Conservation (phyloP, 2,329 filamentous ascomycete genomes). For the Aspergillus oerlinghausenensis region DNA sequence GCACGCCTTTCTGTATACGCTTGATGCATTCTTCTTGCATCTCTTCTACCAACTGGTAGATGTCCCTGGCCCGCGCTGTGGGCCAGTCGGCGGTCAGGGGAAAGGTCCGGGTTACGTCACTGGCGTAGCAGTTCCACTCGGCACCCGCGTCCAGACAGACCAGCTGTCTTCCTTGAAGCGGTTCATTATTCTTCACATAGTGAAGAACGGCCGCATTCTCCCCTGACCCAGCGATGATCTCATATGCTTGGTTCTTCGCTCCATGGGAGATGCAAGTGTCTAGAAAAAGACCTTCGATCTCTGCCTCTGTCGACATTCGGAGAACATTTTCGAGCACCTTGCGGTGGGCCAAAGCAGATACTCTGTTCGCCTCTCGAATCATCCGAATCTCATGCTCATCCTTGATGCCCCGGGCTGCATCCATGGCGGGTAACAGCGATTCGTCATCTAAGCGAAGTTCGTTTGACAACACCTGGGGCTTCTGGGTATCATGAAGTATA, state of each 20-base stretch:
- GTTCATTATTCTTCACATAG: conserved; percentile 74
- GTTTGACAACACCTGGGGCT: conserved; percentile 19
- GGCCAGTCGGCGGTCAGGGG: conserved; percentile 64
- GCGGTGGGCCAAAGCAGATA: conserved; percentile 64
- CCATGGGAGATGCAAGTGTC: conserved; percentile 70
- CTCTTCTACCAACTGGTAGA: conserved; percentile 77
- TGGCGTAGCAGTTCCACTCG: conserved; percentile 69
- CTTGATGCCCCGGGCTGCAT: conserved; percentile 66
- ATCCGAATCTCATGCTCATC: conserved; percentile 70
- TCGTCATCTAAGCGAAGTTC: conserved; percentile 24
- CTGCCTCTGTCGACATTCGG: conserved; percentile 68
- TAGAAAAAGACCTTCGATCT: conserved; percentile 77
- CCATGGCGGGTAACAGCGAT: conserved; percentile 51
- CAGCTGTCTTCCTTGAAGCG: conserved; percentile 67
- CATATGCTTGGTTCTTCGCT: conserved; percentile 79
- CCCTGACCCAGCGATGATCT: conserved; percentile 78
- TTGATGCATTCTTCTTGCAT: conserved; percentile 81
- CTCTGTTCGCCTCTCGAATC: conserved; percentile 65
- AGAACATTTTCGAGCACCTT: conserved; percentile 59
- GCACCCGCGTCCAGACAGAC: conserved; percentile 80
- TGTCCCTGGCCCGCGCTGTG: conserved; percentile 62
- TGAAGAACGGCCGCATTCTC: conserved; percentile 79
- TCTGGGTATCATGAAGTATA: conserved; percentile 35
- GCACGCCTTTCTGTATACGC: conserved; percentile 66
- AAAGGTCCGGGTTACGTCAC: conserved; percentile 78